phyloP scores from a whole-genome alignment of 805 yeast genomes.

The Maudiozyma barnettii region DNA sequence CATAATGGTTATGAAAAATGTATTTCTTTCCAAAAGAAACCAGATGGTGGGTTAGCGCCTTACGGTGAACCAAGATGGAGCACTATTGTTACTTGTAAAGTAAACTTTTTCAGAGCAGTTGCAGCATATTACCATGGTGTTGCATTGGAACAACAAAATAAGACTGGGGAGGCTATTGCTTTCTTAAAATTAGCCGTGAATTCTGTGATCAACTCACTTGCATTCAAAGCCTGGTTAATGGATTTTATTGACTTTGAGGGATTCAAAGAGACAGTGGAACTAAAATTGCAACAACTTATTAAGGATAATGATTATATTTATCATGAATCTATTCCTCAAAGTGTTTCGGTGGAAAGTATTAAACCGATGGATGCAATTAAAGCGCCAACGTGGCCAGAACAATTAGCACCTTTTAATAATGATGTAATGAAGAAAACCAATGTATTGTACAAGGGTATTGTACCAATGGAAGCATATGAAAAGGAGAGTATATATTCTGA shows the following conservation, averaged over 20 bases:
- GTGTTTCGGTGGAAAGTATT: constrained; percentile 24
- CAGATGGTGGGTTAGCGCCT: constrained; percentile 22
- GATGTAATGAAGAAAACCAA: constrained; percentile 29
- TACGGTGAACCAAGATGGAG: constrained; percentile 45
- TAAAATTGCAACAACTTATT: constrained; percentile 35
- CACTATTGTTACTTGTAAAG: constrained; percentile 42
- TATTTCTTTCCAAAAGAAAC: constrained; percentile 34
- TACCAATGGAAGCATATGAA: constrained; percentile 83
- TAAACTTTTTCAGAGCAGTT: constrained; percentile 46
- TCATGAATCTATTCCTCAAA: constrained; percentile 64
- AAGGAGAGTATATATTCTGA: constrained; percentile 82
- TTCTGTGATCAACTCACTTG: constrained; percentile 20
- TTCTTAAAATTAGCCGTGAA: constrained; percentile 44
- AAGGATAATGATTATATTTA: constrained; percentile 88
- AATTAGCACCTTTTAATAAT: constrained; percentile 35
- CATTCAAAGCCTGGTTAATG: constrained; percentile 29
- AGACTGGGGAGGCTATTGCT: constrained; percentile 73
- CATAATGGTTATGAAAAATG: constrained; percentile 47
- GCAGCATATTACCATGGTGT: constrained; percentile 53
- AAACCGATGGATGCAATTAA: constrained; percentile 55
- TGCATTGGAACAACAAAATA: constrained; percentile 42
- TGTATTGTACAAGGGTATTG: constrained; percentile 65
- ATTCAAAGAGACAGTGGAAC: constrained; percentile 28
- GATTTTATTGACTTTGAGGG: constrained; percentile 28
- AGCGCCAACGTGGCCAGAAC: constrained; percentile 58